phyloP scores from a whole-genome alignment of 2,329 filamentous ascomycete species.

The Sporothrix sp. region DNA sequence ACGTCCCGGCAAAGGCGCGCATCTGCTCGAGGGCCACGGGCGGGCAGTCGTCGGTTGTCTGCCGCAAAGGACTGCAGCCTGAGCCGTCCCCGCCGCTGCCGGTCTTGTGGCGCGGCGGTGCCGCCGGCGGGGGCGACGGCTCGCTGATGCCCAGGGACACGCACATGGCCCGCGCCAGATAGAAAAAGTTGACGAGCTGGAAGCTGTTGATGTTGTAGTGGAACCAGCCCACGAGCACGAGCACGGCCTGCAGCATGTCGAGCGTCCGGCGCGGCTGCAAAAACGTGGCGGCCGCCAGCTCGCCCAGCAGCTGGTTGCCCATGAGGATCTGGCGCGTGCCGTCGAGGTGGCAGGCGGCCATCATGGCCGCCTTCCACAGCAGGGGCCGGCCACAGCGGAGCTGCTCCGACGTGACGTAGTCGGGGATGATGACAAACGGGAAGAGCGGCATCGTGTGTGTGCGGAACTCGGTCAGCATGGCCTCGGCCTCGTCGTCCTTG shows the following conservation, averaged over 20 bases:
- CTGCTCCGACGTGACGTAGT: conserved; percentile 26
- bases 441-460: conserved; percentile 28
- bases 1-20: conserved; percentile 39
- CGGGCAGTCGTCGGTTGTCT: background rate
- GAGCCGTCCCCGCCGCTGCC: background rate
- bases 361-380: conserved; percentile 41
- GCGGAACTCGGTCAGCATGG: conserved; percentile 30
- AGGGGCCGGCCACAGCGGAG: conserved; percentile 33
- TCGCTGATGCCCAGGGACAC: conserved; percentile 32
- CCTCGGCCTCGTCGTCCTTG: conserved; percentile 30
- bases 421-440: conserved; percentile 37
- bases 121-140: conserved; percentile 15
- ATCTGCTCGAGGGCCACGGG: conserved; percentile 28
- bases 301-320: conserved; percentile 35
- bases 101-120: background rate
- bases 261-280: conserved; percentile 34
- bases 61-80: background rate
- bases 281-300: conserved; percentile 32
- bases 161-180: conserved; percentile 38
- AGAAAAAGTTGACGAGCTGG: conserved; percentile 40
- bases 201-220: conserved; percentile 40
- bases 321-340: conserved; percentile 34
- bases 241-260: conserved; percentile 38
- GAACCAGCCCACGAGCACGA: conserved; percentile 39
- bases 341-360: conserved; percentile 33